Conservation (phyloP, 768 basidiomycete species). For the Pisolithus albus region DNA sequence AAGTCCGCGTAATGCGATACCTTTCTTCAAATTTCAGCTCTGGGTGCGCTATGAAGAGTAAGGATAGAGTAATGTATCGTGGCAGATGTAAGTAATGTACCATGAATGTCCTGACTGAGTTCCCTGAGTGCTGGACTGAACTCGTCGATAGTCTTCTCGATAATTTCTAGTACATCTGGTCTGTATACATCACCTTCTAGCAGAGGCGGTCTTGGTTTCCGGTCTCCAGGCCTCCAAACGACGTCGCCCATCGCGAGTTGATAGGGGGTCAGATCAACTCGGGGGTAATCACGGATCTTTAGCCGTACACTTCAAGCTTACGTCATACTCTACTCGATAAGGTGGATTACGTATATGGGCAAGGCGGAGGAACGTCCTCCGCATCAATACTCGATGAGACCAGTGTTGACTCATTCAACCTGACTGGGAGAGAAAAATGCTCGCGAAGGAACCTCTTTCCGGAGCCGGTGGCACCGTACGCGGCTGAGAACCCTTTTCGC, state of each 20-base stretch:
- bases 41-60: constrained; percentile 48
- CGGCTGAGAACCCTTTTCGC: too few species aligned
- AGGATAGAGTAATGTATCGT: not conserved
- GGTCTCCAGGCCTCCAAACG: constrained; percentile 39
- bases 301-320: too few species aligned
- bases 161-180: constrained; percentile 52
- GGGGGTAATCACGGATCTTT: too few species aligned
- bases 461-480: too few species aligned
- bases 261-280: too few species aligned
- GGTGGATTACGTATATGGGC: too few species aligned
- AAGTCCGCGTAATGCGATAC: constrained; percentile 29
- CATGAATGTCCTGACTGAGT: constrained; percentile 68
- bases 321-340: too few species aligned
- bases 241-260: constrained; percentile 4
- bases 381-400: too few species aligned
- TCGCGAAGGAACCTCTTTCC: too few species aligned
- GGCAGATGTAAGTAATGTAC: constrained; percentile 27
- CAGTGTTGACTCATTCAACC: too few species aligned
- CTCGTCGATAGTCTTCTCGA: constrained; percentile 47
- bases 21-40: constrained; percentile 64
- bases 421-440: too few species aligned
- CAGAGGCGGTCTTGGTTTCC: constrained; percentile 17
- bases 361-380: too few species aligned
- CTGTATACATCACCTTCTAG: constrained; percentile 36
- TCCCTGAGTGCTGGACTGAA: constrained; percentile 48